These are phyloP conservation scores for Aleurites moluccanus DNA, from an alignment of 441 rosid species.

Conservation along the genomic window DNA sequence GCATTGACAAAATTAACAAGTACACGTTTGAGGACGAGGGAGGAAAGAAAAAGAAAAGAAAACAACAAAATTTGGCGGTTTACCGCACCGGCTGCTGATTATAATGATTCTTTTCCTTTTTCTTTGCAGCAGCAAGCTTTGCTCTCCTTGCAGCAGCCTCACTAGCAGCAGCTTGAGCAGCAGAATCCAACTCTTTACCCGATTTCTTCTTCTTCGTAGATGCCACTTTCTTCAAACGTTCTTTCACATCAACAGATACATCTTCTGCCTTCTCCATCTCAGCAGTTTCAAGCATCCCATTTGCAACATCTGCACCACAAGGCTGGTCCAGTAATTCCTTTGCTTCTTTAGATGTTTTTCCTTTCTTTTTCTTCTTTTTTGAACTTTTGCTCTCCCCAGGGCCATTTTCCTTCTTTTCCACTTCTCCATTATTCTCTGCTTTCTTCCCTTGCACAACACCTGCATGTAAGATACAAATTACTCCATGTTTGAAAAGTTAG, in stretches of 20 bases:
- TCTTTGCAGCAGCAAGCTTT: slow-evolving; percentile 78
- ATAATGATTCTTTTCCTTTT: slow-evolving; percentile 83
- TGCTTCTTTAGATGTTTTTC: slow-evolving; percentile 45
- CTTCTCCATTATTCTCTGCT: slow-evolving; percentile 36
- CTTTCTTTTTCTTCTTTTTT: slow-evolving; percentile 80
- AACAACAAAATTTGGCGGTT: slow-evolving; percentile 5
- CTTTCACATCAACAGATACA: slow-evolving; percentile 57
- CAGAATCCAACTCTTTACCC: slow-evolving; percentile 64
- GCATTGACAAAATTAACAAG: slow-evolving; percentile 28
- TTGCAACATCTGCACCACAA: slow-evolving; percentile 27
- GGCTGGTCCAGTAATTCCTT: slow-evolving; percentile 49
- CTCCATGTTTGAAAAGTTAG: background rate
- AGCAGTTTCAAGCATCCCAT: slow-evolving; percentile 33
- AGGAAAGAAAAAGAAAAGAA: slow-evolving; percentile 15
- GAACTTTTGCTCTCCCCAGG: slow-evolving; percentile 55
- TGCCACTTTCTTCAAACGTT: slow-evolving; percentile 60
- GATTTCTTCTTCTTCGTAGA: slow-evolving; percentile 70
- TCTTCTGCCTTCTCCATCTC: slow-evolving; percentile 41
- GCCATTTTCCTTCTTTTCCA: slow-evolving; percentile 50
- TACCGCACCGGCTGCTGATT: slow-evolving; percentile 77
- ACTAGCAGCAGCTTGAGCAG: slow-evolving; percentile 62
- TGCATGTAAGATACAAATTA: slow-evolving; percentile 12
- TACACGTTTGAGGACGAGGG: slow-evolving; percentile 24
- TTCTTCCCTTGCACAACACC: slow-evolving; percentile 39
- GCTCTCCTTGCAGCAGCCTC: slow-evolving; percentile 80